Base-by-base conservation (phyloP, 495 filamentous ascomycete species). In the Aspergillus bridgeri region DNA sequence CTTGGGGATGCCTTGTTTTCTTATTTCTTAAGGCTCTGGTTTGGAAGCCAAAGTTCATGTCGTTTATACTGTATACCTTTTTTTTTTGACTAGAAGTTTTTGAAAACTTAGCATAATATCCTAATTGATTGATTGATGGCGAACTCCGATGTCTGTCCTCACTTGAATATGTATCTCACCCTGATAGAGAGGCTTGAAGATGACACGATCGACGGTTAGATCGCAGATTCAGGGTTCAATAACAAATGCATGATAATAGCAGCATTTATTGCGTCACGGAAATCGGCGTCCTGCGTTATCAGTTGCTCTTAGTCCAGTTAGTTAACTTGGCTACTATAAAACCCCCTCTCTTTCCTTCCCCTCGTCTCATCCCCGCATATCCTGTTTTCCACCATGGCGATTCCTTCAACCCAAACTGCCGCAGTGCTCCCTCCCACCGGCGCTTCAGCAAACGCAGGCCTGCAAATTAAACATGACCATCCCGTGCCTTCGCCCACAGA, bases 61-160 rank as follows among this genome's bases (percentile, higher is more conserved):
- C 65, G 65, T 75, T 73, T 62, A 59, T 64, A 64, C 50, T 58
- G 53, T 75, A 76, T 70, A 65, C 67, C 69, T 75, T 65, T 64
- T 69, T 67, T 64, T 56, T 42, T 48, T 48, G 61, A 51, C 59
- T 38, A 51, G 59, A 61, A 51, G 51, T 48, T 60, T 54, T 60
- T 60, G 53, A 67, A 63, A 63, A 58, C 11, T 57, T 68, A 67
- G 61, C 62, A 70, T 75, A 74, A 75, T 72, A 69, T 66, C 64
- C 63, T 76, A 75, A 74, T 75, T 64, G 58, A 69, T 60, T 23
- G 24, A 50, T 24, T 50, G 48, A 50, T 50, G 24, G 20, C 15
- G 23, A 24, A n/a, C 20, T 24, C 5, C 48, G 22, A 29, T 6
- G 21, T 13, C 18, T 19, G 18, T 23, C 21, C 27, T 29, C 4